Percentiles rank a stretch among this genome's conserved stretches.
Evolutionary conservation across 1,139 yeast genomes (phyloP).

Genomic region (Entelexis paramagnoliae): DNA sequence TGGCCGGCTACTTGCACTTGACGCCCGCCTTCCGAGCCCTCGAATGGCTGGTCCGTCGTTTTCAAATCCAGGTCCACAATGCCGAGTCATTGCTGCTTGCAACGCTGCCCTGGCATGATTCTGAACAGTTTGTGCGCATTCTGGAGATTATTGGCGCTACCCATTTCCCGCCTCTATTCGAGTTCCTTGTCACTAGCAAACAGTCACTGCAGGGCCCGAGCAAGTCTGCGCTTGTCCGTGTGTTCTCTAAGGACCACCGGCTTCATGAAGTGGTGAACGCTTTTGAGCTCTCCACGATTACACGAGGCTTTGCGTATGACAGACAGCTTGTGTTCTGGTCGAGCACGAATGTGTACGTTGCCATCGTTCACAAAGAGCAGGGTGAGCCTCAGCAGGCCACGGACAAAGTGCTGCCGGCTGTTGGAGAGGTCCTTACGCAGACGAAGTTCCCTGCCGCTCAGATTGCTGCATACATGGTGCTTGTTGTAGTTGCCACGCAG

Average conservation of each 20-base stretch:
- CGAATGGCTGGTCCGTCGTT: slow-evolving; percentile 93
- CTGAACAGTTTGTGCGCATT: slow-evolving; percentile 63
- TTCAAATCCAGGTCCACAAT: slow-evolving; percentile 72
- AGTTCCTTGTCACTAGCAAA: slow-evolving; percentile 60
- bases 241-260: slow-evolving; percentile 55
- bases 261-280: slow-evolving; percentile 57
- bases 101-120: slow-evolving; percentile 64
- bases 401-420: slow-evolving; percentile 40
- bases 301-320: slow-evolving; percentile 37
- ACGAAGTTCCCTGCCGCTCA: slow-evolving; percentile 50
- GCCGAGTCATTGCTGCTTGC: slow-evolving; percentile 61
- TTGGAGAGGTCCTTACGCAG: slow-evolving; percentile 30
- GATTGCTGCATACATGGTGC: slow-evolving; percentile 69
- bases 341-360: slow-evolving; percentile 59
- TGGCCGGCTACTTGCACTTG: slow-evolving; percentile 66
- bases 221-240: slow-evolving; percentile 56
- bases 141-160: slow-evolving; percentile 53
- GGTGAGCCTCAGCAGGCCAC: slow-evolving; percentile 30
- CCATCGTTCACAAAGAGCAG: slow-evolving; percentile 40
- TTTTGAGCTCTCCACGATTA: slow-evolving; percentile 46
- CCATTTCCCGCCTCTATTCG: slow-evolving; percentile 59
- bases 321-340: slow-evolving; percentile 70
- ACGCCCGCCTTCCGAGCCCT: slow-evolving; percentile 71
- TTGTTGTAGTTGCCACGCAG: slow-evolving; percentile 68
- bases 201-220: slow-evolving; percentile 58